A percentile compares a stretch with the other conserved stretches of the same genome.
These are phyloP conservation scores for Colletotrichum liaoningense DNA, from an alignment of 2,329 filamentous ascomycete genomes.

Conservation along the genomic window DNA sequence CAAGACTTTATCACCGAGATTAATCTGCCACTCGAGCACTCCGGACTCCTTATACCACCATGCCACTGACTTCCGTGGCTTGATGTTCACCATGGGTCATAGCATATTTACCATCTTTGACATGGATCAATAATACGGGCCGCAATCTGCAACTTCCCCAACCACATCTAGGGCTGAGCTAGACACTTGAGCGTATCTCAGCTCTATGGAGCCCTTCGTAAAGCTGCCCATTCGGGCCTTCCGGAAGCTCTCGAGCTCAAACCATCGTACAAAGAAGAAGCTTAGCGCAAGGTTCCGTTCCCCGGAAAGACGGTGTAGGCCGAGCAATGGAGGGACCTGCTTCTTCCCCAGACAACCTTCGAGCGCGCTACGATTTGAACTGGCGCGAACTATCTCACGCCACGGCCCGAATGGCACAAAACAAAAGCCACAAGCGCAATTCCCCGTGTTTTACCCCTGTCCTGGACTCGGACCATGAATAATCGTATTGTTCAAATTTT, in stretches of 20 bases:
- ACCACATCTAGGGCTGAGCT: neutral
- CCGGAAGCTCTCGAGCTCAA: neutral
- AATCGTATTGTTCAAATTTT: neutral
- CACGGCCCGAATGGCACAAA: neutral
- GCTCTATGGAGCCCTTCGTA: neutral
- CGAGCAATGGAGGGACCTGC: neutral
- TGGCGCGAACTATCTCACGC: neutral
- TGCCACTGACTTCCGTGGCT: neutral
- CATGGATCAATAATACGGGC: neutral
- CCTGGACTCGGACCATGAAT: too few relatives aligned
- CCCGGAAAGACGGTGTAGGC: neutral
- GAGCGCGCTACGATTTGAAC: neutral
- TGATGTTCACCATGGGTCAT: neutral
- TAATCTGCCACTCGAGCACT: neutral
- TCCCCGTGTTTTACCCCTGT: neutral
- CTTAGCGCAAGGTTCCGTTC: neutral
- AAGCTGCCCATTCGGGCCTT: neutral
- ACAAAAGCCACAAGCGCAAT: neutral
- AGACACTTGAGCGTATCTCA: neutral
- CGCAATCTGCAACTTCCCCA: neutral
- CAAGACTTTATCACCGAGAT: neutral
- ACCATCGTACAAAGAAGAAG: neutral
- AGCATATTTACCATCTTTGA: neutral
- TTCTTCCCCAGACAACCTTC: neutral
- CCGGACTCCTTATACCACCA: neutral